Evolutionary conservation across 192 early-diverging fungal genomes (phyloP).

Genomic region (Blastocladiella britannica): DNA sequence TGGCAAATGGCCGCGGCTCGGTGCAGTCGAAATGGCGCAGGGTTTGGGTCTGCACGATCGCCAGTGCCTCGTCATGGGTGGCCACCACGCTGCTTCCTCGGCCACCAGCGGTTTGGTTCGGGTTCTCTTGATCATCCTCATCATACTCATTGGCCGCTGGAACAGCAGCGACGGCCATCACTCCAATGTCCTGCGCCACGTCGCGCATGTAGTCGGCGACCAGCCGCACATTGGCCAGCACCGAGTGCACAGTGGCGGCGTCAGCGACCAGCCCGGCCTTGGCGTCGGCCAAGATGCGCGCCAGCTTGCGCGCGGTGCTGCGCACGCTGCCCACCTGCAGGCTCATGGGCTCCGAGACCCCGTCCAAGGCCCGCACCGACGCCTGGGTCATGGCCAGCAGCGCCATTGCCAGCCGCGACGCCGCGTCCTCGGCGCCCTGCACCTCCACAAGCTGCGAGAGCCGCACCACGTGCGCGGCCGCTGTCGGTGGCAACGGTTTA

Average conservation of each 20-base stretch:
- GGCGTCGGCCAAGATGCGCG: neutral
- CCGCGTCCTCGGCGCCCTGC: neutral
- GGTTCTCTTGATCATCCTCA: too few species aligned
- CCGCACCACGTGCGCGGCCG: neutral
- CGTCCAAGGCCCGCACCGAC: neutral
- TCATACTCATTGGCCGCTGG: neutral
- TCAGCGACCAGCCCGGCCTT: neutral
- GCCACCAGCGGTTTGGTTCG: too few species aligned
- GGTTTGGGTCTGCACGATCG: neutral
- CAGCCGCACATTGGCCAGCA: neutral
- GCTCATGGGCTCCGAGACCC: neutral
- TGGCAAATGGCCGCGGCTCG: neutral
- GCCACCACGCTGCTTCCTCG: too few species aligned
- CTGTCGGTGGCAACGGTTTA: too few species aligned
- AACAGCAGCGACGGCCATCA: too few species aligned
- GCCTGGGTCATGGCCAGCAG: neutral
- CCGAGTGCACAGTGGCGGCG: too few species aligned
- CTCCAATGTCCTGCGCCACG: neutral
- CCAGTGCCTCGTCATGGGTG: neutral
- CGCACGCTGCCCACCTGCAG: neutral
- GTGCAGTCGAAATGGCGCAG: neutral
- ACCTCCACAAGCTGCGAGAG: neutral
- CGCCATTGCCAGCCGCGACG: neutral
- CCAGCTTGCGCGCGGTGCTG: neutral
- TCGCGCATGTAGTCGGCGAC: neutral